Conservation (phyloP, 2,329 filamentous ascomycete genomes). For the Apiospora hydei region DNA sequence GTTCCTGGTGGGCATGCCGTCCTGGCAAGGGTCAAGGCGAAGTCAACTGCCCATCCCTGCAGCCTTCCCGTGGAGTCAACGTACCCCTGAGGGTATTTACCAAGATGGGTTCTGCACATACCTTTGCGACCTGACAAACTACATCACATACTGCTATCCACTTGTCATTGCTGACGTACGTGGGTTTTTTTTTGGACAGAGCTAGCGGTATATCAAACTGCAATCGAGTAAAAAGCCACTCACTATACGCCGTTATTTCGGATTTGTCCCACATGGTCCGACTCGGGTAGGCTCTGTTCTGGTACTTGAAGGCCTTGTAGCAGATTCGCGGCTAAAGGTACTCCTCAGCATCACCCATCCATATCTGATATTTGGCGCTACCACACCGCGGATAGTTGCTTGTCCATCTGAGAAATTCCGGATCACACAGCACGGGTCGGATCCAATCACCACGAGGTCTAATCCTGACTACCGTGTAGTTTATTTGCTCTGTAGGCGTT, state of each 20-base stretch:
- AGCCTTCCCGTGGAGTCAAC: conserved; percentile 19
- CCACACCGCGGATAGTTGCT: conserved; percentile 37
- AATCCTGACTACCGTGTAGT: conserved; percentile 36
- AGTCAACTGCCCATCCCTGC: conserved; percentile 14
- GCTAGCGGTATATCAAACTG: conserved; percentile 3
- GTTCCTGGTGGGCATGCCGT: not conserved
- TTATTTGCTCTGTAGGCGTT: conserved; percentile 30
- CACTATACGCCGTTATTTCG: conserved; percentile 4
- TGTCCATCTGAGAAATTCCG: conserved; percentile 34
- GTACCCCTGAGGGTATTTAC: conserved; percentile 20
- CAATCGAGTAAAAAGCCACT: not conserved
- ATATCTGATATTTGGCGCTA: conserved; percentile 29
- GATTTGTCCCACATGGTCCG: not conserved
- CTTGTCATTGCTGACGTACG: not conserved
- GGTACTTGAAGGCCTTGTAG: not conserved
- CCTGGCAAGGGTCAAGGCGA: conserved; percentile 17
- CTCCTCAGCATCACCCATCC: conserved; percentile 25
- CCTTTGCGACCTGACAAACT: not conserved
- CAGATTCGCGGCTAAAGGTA: not conserved
- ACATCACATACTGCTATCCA: not conserved
- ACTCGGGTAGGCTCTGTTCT: not conserved
- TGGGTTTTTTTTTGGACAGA: not conserved
- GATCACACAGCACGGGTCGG: conserved; percentile 31
- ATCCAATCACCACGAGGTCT: conserved; percentile 36
- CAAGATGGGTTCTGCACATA: not conserved